A percentile compares a stretch with the other conserved stretches of the same genome.
These are phyloP conservation scores for Penicillium coffeae DNA, from an alignment of 495 filamentous ascomycete species.

Conservation along the genomic window DNA sequence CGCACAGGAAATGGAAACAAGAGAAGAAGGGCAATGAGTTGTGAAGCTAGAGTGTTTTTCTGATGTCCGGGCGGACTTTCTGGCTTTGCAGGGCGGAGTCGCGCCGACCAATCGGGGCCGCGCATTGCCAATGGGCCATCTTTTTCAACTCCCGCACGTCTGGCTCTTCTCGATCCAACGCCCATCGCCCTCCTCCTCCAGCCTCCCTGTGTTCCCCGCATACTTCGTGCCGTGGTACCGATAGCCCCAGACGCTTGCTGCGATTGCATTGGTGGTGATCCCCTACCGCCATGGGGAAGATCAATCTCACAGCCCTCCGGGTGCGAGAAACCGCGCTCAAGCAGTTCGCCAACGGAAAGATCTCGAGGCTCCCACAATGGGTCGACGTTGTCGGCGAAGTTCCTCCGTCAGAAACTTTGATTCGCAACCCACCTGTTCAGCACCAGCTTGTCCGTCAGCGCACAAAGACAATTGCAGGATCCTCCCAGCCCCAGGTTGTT, in stretches of 20 bases:
- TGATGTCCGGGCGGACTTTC: slow-evolving; percentile 25
- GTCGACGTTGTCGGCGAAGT: slow-evolving; percentile 66
- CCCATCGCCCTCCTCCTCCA: not conserved
- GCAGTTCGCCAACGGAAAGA: slow-evolving; percentile 50
- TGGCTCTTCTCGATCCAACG: slow-evolving; percentile 1
- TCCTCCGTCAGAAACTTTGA: slow-evolving; percentile 74
- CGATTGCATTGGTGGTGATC: not conserved
- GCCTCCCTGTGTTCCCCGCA: not conserved
- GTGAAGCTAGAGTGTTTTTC: slow-evolving; percentile 22
- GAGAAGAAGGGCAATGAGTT: not conserved
- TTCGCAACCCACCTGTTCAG: slow-evolving; percentile 63
- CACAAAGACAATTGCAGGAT: slow-evolving; percentile 34
- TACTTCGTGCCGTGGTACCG: not conserved
- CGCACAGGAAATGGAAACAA: slow-evolving; percentile 6
- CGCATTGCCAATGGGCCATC: slow-evolving; percentile 33
- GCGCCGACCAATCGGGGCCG: slow-evolving; percentile 39
- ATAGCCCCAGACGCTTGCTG: not conserved
- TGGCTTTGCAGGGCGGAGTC: slow-evolving; percentile 39
- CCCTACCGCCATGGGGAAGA: slow-evolving; percentile 55
- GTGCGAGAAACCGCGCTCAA: slow-evolving; percentile 64
- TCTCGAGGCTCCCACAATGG: slow-evolving; percentile 64
- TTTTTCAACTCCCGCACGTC: slow-evolving; percentile 24
- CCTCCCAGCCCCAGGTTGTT: slow-evolving; percentile 34
- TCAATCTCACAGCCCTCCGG: slow-evolving; percentile 68
- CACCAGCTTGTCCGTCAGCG: slow-evolving; percentile 55